phyloP scores from a whole-genome alignment of 2,329 filamentous ascomycete species.

The Trichophyton mentagrophytes region DNA sequence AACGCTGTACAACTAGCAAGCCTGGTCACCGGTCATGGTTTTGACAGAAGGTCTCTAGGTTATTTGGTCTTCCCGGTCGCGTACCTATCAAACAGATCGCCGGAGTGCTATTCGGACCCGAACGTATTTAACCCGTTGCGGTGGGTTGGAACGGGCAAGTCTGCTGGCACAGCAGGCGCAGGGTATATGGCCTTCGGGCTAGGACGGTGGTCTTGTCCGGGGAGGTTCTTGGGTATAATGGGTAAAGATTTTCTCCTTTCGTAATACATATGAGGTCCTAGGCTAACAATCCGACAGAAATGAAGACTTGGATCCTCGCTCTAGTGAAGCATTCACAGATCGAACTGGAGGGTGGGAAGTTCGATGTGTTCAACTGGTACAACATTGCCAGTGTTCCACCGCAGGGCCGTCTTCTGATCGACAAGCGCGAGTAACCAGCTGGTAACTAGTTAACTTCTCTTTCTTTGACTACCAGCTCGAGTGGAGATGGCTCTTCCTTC shows the following conservation, averaged over 20 bases:
- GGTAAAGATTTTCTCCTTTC: background rate
- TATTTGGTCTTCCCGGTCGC: background rate
- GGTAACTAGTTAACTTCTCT: background rate
- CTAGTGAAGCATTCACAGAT: background rate
- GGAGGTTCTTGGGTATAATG: background rate
- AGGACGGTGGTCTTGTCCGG: background rate
- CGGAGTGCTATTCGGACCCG: background rate
- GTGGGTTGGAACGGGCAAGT: background rate
- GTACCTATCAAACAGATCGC: background rate
- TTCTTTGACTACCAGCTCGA: background rate
- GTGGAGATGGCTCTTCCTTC: background rate
- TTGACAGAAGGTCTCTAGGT: background rate
- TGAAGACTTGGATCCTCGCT: background rate
- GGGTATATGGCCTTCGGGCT: background rate
- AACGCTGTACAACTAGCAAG: background rate
- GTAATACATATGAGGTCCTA: background rate
- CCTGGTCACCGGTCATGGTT: background rate
- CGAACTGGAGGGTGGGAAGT: background rate
- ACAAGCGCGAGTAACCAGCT: background rate
- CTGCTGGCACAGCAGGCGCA: background rate
- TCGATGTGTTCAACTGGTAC: background rate
- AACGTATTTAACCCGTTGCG: background rate
- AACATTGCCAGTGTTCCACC: background rate
- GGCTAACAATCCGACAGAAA: background rate
- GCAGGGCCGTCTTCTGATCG: background rate